phyloP scores from a whole-genome alignment of 2,329 filamentous ascomycete species.

The Magnaporthiopsis rhizophila region DNA sequence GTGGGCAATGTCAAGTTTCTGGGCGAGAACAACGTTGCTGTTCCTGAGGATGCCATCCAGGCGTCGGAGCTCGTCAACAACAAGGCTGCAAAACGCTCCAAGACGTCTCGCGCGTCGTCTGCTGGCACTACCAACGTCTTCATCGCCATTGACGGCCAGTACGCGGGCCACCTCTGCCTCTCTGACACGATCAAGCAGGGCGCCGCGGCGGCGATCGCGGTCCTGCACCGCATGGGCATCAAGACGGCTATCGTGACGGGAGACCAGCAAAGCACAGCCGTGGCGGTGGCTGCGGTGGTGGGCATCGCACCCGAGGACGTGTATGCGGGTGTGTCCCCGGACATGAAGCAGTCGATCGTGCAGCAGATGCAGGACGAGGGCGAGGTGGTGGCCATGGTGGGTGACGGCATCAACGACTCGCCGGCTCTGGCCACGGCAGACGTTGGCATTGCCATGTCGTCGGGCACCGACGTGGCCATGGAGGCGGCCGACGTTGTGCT shows the following conservation, averaged over 20 bases:
- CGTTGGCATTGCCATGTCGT: constrained; percentile 86
- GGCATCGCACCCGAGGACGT: constrained; percentile 72
- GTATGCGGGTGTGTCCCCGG: constrained; percentile 79
- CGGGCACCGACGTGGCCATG: constrained; percentile 94
- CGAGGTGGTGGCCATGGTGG: constrained; percentile 87
- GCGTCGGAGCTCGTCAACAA: constrained; percentile 53
- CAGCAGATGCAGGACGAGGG: constrained; percentile 65
- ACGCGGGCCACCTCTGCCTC: constrained; percentile 75
- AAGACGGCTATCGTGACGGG: constrained; percentile 89
- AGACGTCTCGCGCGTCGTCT: constrained; percentile 26
- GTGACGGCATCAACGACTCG: constrained; percentile 97
- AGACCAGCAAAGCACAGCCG: constrained; percentile 76
- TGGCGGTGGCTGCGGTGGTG: constrained; percentile 74
- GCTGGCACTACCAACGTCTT: constrained; percentile 87
- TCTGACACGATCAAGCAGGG: constrained; percentile 88
- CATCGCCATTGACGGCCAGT: constrained; percentile 74
- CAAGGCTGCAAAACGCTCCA: constrained; percentile 27
- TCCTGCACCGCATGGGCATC: constrained; percentile 77
- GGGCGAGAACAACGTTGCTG: constrained; percentile 56
- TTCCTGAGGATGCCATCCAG: constrained; percentile 56
- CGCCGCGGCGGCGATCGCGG: constrained; percentile 70
- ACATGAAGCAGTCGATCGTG: constrained; percentile 85
- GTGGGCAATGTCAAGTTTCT: constrained; percentile 79
- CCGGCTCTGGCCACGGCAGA: constrained; percentile 88
- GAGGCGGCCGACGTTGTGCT: constrained; percentile 94